Evolutionary conservation across 805 yeast species (phyloP).

Genomic region (Wickerhamomyces strasburgensis): DNA sequence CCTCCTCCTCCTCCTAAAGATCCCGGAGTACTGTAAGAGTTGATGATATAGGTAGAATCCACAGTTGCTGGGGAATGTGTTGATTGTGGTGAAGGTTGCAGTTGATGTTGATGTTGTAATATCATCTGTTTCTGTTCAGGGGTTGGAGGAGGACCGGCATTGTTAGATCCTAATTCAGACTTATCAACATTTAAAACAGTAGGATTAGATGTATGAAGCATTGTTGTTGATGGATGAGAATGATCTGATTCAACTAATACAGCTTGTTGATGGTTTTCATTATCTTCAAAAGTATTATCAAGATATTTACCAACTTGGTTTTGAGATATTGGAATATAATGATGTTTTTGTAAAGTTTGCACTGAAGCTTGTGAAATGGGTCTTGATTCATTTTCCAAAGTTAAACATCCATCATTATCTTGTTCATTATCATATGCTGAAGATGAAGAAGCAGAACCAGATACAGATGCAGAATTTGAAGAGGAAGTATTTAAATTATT

Average conservation of each 20-base stretch:
- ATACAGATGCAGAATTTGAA: no score
- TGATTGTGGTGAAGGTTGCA: constrained; percentile 3
- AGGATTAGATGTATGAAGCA: not conserved
- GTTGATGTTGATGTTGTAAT: constrained; percentile 2
- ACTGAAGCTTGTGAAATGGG: constrained; percentile 1
- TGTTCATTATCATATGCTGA: no score
- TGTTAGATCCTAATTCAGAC: not conserved
- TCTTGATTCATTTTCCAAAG: not conserved
- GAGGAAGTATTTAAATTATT: no score
- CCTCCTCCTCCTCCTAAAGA: constrained; percentile 12
- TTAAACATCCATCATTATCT: no score
- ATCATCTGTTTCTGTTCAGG: constrained; percentile 1
- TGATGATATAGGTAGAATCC: constrained; percentile 12
- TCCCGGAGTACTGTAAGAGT: constrained; percentile 21
- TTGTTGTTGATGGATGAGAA: not conserved
- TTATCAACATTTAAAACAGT: not conserved
- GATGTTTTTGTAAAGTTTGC: constrained; percentile 2
- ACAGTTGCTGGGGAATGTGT: not conserved
- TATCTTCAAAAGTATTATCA: constrained; percentile 9
- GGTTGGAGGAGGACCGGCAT: constrained; percentile 9
- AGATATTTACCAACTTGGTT: constrained; percentile 17
- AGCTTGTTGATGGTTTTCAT: not conserved
- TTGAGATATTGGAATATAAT: constrained; percentile 16
- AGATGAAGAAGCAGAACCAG: constrained; percentile 1
- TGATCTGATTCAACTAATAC: not conserved